Evolutionary conservation across 352 stramenopile species (phyloP).

Genomic region (Peronospora farinosa): DNA sequence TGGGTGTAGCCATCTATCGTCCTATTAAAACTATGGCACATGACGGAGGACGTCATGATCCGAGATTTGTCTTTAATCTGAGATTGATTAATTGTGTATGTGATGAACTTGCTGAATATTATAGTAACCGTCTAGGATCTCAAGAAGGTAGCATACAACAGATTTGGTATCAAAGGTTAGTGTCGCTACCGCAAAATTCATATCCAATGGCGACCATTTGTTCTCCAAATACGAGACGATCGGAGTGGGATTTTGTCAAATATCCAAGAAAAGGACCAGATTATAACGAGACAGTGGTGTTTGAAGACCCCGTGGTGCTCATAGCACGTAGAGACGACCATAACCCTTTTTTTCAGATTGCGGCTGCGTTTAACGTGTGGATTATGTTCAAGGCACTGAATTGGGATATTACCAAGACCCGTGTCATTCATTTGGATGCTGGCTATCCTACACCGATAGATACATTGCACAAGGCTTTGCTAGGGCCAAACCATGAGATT

Average conservation of each 20-base stretch:
- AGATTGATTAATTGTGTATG: slow-evolving; percentile 28
- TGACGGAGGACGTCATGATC: slow-evolving; percentile 31
- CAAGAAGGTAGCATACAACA: slow-evolving; percentile 25
- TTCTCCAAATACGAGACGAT: slow-evolving; percentile 5
- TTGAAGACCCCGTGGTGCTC: slow-evolving; percentile 32
- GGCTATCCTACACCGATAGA: slow-evolving; percentile 40
- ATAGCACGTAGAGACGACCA: slow-evolving; percentile 42
- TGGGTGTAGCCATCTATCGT: slow-evolving; percentile 23
- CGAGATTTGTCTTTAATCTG: slow-evolving; percentile 27
- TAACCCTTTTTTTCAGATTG: slow-evolving; percentile 54
- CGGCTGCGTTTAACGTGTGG: slow-evolving; percentile 36
- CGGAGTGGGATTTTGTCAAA: slow-evolving; percentile 31
- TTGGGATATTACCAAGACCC: slow-evolving; percentile 31
- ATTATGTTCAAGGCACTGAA: slow-evolving; percentile 29
- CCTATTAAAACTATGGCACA: slow-evolving; percentile 26
- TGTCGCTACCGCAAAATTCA: slow-evolving; percentile 3
- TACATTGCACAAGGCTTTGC: slow-evolving; percentile 34
- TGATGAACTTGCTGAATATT: slow-evolving; percentile 26
- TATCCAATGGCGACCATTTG: slow-evolving; percentile 18
- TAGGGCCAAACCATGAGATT: slow-evolving; percentile 24
- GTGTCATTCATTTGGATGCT: slow-evolving; percentile 41
- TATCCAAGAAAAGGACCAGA: slow-evolving; percentile 17
- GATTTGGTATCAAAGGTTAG: slow-evolving; percentile 16
- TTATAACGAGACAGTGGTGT: slow-evolving; percentile 19
- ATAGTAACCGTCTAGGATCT: slow-evolving; percentile 7